Percentiles rank a stretch among this genome's conserved stretches.
These are phyloP conservation scores for Orbilia quercus DNA, from an alignment of 2,329 filamentous ascomycete species.

Conservation along the genomic window DNA sequence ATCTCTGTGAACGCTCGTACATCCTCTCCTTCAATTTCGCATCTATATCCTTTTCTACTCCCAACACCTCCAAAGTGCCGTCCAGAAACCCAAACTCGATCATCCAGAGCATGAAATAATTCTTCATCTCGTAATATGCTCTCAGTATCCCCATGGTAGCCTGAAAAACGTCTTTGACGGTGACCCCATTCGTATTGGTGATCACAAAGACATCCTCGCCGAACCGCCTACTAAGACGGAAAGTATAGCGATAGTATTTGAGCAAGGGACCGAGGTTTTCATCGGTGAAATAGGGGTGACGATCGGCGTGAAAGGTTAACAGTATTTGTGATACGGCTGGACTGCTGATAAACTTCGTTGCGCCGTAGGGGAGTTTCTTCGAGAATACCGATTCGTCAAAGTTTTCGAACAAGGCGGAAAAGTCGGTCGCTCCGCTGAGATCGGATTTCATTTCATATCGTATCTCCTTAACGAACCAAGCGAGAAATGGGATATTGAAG, in stretches of 20 bases:
- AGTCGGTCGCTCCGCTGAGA: not conserved
- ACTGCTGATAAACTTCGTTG: conserved; percentile 13
- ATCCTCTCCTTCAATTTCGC: not conserved
- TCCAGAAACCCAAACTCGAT: conserved; percentile 29
- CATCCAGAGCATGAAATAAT: conserved; percentile 17
- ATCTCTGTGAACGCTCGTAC: conserved; percentile 11
- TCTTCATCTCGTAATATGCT: conserved; percentile 9
- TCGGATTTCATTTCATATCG: conserved; percentile 3
- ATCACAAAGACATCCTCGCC: conserved; percentile 26
- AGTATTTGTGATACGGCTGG: conserved; percentile 24
- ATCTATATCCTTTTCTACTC: not conserved
- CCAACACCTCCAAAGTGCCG: not conserved
- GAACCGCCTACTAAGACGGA: not conserved
- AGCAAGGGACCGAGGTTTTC: conserved; percentile 3
- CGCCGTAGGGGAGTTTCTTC: not conserved
- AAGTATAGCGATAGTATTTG: not conserved
- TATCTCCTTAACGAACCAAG: conserved; percentile 14
- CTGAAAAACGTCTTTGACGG: not conserved
- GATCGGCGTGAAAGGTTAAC: conserved; percentile 6
- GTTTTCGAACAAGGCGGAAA: not conserved
- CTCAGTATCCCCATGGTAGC: not conserved
- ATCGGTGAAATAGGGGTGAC: conserved; percentile 2
- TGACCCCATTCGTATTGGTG: conserved; percentile 7
- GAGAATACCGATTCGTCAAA: not conserved
- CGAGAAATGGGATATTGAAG: conserved; percentile 30